Evolutionary conservation across 495 filamentous ascomycete species (phyloP).

Genomic region (Hypoxylon cercidicola): DNA sequence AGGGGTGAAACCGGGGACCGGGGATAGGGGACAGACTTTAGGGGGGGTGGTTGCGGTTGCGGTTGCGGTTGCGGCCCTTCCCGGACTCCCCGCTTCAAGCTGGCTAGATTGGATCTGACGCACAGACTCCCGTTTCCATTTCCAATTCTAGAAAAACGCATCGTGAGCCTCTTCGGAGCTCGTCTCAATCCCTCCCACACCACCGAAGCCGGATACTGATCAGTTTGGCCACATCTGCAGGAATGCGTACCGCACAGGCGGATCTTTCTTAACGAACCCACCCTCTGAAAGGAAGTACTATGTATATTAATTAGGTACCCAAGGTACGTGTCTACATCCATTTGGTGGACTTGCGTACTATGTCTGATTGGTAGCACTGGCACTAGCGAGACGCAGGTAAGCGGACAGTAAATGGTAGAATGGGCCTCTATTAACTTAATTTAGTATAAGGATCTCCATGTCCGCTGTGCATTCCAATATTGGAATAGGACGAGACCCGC

Average conservation of each 20-base stretch:
- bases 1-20: constrained; percentile 28
- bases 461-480: constrained; percentile 35
- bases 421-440: constrained; percentile 43
- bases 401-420: constrained; percentile 17
- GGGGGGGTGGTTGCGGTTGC: constrained; percentile 11
- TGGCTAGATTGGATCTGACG: constrained; percentile 40
- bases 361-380: constrained; percentile 31
- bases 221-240: constrained; percentile 10
- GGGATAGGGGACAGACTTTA: constrained; percentile 18
- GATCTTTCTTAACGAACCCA: constrained; percentile 31
- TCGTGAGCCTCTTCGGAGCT: constrained; percentile 33
- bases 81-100: constrained; percentile 38
- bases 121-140: constrained; percentile 41
- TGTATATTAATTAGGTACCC: constrained; percentile 1
- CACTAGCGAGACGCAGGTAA: constrained; percentile 31
- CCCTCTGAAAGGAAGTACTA: constrained; percentile 13
- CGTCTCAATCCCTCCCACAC: constrained; percentile 4
- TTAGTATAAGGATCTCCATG: constrained; percentile 47
- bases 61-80: constrained; percentile 37
- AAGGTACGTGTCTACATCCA: constrained; percentile 37
- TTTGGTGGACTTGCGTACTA: constrained; percentile 22
- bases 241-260: constrained; percentile 35
- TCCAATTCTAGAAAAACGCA: constrained; percentile 26
- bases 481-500: constrained; percentile 33
- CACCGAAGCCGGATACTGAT: constrained; percentile 38